These are phyloP conservation scores for Backusella tarrabulga DNA, from an alignment of 192 early-diverging fungal species.

Conservation along the genomic window DNA sequence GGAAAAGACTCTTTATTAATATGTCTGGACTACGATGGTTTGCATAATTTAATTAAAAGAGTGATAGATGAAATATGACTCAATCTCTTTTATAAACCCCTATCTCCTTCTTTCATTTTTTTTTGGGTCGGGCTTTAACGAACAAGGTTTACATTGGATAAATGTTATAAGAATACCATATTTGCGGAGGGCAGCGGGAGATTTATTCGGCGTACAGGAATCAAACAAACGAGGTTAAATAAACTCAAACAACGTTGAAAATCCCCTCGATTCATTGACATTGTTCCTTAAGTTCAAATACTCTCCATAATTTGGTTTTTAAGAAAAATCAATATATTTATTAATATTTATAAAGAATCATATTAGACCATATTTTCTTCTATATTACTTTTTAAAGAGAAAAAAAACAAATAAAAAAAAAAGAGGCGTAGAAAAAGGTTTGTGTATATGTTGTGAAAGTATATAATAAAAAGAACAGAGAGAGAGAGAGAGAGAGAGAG, in stretches of 20 bases:
- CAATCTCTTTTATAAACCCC: background rate
- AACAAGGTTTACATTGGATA: background rate
- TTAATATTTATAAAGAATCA: too few relatives aligned
- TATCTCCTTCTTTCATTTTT: background rate
- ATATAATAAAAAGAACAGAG: background rate
- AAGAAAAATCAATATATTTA: too few relatives aligned
- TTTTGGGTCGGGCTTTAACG: background rate
- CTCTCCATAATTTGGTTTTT: too few relatives aligned
- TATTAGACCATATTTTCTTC: too few relatives aligned
- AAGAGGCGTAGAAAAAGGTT: background rate
- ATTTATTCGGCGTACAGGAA: background rate
- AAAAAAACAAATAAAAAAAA: too few relatives aligned
- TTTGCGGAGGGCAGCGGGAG: background rate
- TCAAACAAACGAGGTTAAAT: background rate
- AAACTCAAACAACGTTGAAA: background rate
- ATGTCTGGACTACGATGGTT: background rate
- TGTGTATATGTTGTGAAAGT: background rate
- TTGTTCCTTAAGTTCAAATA: too few relatives aligned
- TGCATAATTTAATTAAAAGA: background rate
- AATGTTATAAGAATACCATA: too few relatives aligned
- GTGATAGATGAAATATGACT: background rate
- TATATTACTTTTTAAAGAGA: too few relatives aligned
- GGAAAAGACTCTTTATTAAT: background rate
- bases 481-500: background rate
- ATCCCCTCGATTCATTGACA: too few relatives aligned